Percentiles rank a stretch among this genome's conserved stretches.
Evolutionary conservation across 345 rosid genomes (phyloP).

Genomic region (Hibiscus tridactylites): DNA sequence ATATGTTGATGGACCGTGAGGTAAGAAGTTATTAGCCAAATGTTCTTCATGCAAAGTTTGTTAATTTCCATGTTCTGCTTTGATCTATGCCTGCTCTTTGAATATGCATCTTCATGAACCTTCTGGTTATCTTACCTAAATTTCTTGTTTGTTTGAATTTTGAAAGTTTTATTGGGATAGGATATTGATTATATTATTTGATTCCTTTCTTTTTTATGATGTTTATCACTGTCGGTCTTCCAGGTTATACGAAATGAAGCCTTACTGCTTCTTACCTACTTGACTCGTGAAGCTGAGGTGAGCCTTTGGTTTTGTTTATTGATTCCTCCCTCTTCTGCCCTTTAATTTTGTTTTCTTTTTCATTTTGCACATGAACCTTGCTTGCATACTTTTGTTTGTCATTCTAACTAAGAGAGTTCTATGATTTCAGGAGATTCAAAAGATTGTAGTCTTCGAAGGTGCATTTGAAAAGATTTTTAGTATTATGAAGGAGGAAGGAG

Average conservation of each 20-base stretch:
- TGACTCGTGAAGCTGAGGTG: constrained; percentile 98
- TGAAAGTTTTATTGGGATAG: background rate
- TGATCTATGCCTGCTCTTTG: background rate
- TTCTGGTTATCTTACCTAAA: background rate
- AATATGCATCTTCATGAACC: background rate
- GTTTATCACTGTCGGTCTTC: constrained; percentile 19
- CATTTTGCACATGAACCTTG: background rate
- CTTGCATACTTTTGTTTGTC: background rate
- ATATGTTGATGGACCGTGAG: constrained; percentile 99
- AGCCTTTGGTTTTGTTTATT: constrained; percentile 17
- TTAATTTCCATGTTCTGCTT: constrained; percentile 1
- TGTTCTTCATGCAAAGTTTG: background rate
- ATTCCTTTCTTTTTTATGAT: background rate
- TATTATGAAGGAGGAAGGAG: constrained; percentile 93
- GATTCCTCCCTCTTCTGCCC: background rate
- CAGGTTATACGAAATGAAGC: constrained; percentile 97
- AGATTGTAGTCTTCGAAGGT: constrained; percentile 96
- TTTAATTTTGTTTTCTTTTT: background rate
- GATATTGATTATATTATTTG: background rate
- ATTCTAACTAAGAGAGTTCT: constrained; percentile 14
- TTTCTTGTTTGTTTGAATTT: background rate
- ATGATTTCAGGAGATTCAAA: constrained; percentile 80
- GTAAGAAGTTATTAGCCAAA: constrained; percentile 27
- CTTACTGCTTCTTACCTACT: constrained; percentile 80
- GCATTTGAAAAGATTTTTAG: constrained; percentile 93